A percentile compares a stretch with the other conserved stretches of the same genome.
phyloP scores from a whole-genome alignment of 768 basidiomycete species.

The Lentinula boryana region DNA sequence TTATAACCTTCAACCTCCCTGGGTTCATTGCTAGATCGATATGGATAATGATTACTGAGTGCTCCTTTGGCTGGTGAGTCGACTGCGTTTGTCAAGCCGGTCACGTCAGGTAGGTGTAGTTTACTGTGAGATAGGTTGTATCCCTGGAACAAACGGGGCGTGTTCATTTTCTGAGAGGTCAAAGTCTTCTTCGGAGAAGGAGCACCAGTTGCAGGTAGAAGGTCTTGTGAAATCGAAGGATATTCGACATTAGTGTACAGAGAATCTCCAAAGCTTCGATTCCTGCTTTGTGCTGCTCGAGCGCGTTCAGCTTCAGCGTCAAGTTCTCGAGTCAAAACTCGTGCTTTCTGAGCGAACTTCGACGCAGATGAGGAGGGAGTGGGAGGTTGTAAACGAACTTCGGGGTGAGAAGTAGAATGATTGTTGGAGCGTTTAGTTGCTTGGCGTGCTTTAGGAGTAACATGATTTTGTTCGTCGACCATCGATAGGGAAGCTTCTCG shows the following conservation, averaged over 20 bases:
- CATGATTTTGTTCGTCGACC: slow-evolving; percentile 13
- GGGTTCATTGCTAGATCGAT: slow-evolving; percentile 38
- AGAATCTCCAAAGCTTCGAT: background rate
- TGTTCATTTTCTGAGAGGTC: background rate
- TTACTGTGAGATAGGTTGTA: slow-evolving; percentile 26
- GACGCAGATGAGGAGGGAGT: slow-evolving; percentile 53
- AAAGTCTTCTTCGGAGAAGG: background rate
- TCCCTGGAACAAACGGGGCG: background rate
- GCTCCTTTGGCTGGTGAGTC: slow-evolving; percentile 62
- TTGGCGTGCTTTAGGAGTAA: slow-evolving; percentile 14
- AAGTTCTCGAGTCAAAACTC: slow-evolving; percentile 50
- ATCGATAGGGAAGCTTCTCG: slow-evolving; percentile 1
- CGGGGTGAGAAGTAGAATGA: slow-evolving; percentile 13
- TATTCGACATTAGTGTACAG: background rate
- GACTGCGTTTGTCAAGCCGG: slow-evolving; percentile 75
- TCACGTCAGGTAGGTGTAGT: slow-evolving; percentile 74
- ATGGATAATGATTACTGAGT: slow-evolving; percentile 39
- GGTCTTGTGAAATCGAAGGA: background rate
- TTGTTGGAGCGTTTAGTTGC: slow-evolving; percentile 20
- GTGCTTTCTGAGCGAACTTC: slow-evolving; percentile 55
- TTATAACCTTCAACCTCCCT: slow-evolving; percentile 62
- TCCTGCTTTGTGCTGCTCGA: background rate
- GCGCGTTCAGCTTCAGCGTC: slow-evolving; percentile 25
- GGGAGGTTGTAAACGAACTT: slow-evolving; percentile 51
- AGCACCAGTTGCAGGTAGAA: background rate